A percentile compares a stretch with the other conserved stretches of the same genome.
These are phyloP conservation scores for Sporothrix mexicana DNA, from an alignment of 2,329 filamentous ascomycete genomes.

Conservation along the genomic window DNA sequence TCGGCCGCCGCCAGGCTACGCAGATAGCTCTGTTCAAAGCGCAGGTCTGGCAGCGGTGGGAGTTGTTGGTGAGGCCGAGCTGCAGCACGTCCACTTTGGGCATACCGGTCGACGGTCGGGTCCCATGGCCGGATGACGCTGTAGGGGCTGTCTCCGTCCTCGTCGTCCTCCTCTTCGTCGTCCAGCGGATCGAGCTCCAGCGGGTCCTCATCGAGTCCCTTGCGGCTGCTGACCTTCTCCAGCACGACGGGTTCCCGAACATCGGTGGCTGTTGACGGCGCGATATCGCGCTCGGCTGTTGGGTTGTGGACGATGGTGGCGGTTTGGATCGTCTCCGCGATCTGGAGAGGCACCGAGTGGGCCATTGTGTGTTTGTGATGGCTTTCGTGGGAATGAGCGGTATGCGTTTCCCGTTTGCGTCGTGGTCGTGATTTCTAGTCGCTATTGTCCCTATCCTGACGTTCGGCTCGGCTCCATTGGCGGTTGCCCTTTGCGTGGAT, in stretches of 20 bases:
- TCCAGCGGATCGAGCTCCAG: slow-evolving; percentile 49
- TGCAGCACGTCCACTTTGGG: slow-evolving; percentile 64
- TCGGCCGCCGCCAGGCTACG: slow-evolving; percentile 83
- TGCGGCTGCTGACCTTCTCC: slow-evolving; percentile 41
- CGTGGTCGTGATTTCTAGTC: background rate
- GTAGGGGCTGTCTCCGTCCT: slow-evolving; percentile 63
- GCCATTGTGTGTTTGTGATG: slow-evolving; percentile 52
- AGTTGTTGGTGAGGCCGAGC: slow-evolving; percentile 54
- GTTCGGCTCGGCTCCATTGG: slow-evolving; percentile 1
- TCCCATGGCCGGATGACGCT: slow-evolving; percentile 64
- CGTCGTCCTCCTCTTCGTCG: slow-evolving; percentile 45
- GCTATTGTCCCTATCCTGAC: slow-evolving; percentile 17
- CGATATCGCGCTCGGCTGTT: slow-evolving; percentile 75
- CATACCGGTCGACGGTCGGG: slow-evolving; percentile 54
- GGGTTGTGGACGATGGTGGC: slow-evolving; percentile 77
- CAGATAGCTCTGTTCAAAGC: slow-evolving; percentile 98
- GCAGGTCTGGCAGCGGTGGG: slow-evolving; percentile 79
- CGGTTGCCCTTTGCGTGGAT: slow-evolving; percentile 1
- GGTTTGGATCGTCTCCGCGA: slow-evolving; percentile 81
- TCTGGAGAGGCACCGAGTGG: slow-evolving; percentile 64
- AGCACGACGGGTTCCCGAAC: slow-evolving; percentile 63
- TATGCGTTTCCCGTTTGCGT: background rate
- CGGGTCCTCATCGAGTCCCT: slow-evolving; percentile 53
- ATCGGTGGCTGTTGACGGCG: slow-evolving; percentile 77
- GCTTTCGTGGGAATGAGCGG: background rate